Conservation (phyloP, 1,284 basidiomycete species). For the Apiotrichum siamense region DNA sequence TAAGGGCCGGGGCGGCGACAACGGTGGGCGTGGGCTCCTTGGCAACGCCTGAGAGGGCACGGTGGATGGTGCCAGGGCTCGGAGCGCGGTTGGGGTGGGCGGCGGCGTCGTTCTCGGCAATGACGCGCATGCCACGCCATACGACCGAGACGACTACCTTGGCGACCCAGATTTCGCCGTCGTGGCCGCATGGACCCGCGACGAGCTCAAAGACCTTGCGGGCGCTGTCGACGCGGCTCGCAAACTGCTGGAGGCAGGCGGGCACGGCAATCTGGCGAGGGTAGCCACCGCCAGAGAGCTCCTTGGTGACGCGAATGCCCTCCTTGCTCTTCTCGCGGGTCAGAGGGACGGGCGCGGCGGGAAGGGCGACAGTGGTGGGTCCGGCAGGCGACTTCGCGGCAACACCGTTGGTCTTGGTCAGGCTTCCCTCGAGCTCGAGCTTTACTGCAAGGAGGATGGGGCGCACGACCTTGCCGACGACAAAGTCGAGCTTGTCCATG, state of each 20-base stretch:
- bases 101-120: constrained; percentile 31
- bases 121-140: constrained; percentile 47
- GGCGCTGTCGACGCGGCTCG: constrained; percentile 42
- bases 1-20: constrained; percentile 25
- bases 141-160: constrained; percentile 45
- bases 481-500: constrained; percentile 54
- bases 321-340: constrained; percentile 30
- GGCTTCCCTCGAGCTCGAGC: constrained; percentile 39
- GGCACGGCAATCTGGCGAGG: constrained; percentile 36
- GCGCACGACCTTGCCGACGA: constrained; percentile 47
- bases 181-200: constrained; percentile 42
- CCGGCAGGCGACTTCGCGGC: constrained; percentile 36
- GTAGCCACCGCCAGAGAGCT: constrained; percentile 30
- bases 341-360: constrained; percentile 11
- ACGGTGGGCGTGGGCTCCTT: constrained; percentile 29
- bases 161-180: constrained; percentile 48
- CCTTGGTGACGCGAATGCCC: constrained; percentile 33
- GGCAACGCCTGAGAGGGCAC: constrained; percentile 35
- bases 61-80: constrained; percentile 35
- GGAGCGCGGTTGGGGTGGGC: constrained; percentile 28
- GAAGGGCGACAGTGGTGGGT: constrained; percentile 29
- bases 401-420: constrained; percentile 28
- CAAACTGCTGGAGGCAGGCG: constrained; percentile 43
- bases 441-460: constrained; percentile 43
- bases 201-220: constrained; percentile 43